Conservation (phyloP, 352 stramenopile species). For the Phytopythium aichiense region DNA sequence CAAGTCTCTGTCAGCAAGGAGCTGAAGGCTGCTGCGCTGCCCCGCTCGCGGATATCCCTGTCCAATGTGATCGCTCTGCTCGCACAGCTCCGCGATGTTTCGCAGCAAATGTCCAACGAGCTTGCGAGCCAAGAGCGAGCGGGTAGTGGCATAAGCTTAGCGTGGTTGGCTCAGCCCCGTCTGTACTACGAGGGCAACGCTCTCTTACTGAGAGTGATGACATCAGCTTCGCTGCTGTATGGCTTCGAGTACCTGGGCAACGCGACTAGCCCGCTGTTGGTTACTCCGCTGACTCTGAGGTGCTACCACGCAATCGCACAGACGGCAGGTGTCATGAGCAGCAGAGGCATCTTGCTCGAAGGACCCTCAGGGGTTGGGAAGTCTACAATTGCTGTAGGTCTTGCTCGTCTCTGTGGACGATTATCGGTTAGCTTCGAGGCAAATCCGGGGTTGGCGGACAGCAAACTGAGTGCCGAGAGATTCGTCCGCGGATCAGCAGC, state of each 20-base stretch:
- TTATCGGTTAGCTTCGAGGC: slow-evolving; percentile 21
- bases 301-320: slow-evolving; percentile 57
- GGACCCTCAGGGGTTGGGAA: slow-evolving; percentile 41
- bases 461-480: neutral
- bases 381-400: slow-evolving; percentile 28
- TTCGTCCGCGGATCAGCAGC: slow-evolving; percentile 24
- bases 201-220: slow-evolving; percentile 47
- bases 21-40: slow-evolving; percentile 38
- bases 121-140: slow-evolving; percentile 10
- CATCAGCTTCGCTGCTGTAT: slow-evolving; percentile 41
- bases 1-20: slow-evolving; percentile 36
- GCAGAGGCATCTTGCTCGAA: slow-evolving; percentile 33
- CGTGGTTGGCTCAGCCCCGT: slow-evolving; percentile 61
- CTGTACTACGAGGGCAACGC: slow-evolving; percentile 59
- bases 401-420: slow-evolving; percentile 47
- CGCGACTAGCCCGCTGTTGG: slow-evolving; percentile 23
- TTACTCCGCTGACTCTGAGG: slow-evolving; percentile 54
- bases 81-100: slow-evolving; percentile 52
- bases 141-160: slow-evolving; percentile 10
- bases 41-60: slow-evolving; percentile 28
- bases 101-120: slow-evolving; percentile 9
- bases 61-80: slow-evolving; percentile 50
- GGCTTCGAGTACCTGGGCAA: slow-evolving; percentile 76
- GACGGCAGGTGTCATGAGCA: slow-evolving; percentile 22
- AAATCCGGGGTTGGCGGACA: neutral